Base-by-base conservation (phyloP, 345 rosid genomes). In the Passiflora organensis region DNA sequence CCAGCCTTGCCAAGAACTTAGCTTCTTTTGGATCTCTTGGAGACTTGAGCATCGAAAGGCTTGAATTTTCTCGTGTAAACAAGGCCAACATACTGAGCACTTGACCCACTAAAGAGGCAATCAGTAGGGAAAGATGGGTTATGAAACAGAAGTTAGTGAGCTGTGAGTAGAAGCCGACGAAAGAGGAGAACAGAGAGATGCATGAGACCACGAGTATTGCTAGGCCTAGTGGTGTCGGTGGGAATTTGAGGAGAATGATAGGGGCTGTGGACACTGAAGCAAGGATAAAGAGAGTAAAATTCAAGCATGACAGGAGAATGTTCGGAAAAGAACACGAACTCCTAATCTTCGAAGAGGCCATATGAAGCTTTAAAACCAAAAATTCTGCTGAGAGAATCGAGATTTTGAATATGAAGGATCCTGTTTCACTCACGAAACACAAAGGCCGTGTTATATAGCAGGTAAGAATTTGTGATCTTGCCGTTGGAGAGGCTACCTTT, bases 141-240 rank as follows among this genome's bases (percentile, higher is more conserved):
- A 67, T 48, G 75, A 78, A 80, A 54, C 81, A 76, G 52, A 65
- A 63, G 51, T 53, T 77, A 34, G 79, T 59, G 21, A 76, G 55
- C 56, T 56, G 79, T 15, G 88, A 68, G 57, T 58, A 80, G 62
- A 80, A 67, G 16, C 88, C 86, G 1, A 73, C 55, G 11, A 67
- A 78, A 5, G 88, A 68, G 55, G 80, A 69, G 62, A 78, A 56
- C 1, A 85, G 69, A 4, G 89, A 72, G 59, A 75, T 60, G 71
- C 58, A 46, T 13, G 89, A 78, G 50, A 77, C 75, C 45, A 64
- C 21, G 19, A 80, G 69, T 62, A 80, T 69, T 0, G 81, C 84
- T 3, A 78, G 8, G n/a, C 88, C 82, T 1, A 82, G 60, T 1
- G 84, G 71, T 22, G 89, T 71, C 17, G 89, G 93, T 20, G 86